Percentiles rank a stretch among this genome's conserved stretches.
phyloP scores from a whole-genome alignment of 2,329 filamentous ascomycete species.

The Sarocladium strictum region DNA sequence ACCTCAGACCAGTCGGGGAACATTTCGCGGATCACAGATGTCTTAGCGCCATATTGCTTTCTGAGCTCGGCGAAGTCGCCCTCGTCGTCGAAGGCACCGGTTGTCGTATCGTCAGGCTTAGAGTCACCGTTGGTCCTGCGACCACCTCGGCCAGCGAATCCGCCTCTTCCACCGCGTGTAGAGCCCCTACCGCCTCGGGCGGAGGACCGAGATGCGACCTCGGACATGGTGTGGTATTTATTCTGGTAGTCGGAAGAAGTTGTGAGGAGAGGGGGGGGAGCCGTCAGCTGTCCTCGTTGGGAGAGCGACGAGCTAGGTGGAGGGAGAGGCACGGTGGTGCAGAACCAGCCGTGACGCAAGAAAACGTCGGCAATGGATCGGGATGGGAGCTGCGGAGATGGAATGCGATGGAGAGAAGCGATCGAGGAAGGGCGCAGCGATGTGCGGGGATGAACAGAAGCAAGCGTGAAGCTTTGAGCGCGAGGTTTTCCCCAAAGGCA shows the following conservation, averaged over 20 bases:
- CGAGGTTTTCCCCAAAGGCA: conserved; percentile 6
- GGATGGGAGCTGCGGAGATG: conserved; percentile 4
- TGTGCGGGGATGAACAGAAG: conserved; percentile 13
- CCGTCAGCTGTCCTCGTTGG: conserved; percentile 33
- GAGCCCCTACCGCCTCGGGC: conserved; percentile 86
- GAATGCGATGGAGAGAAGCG: conserved; percentile 4
- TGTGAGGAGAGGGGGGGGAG: conserved; percentile 22
- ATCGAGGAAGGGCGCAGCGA: conserved; percentile 6
- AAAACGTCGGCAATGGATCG: conserved; percentile 9
- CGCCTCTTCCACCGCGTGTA: conserved; percentile 77
- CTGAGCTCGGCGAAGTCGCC: conserved; percentile 89
- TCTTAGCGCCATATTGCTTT: conserved; percentile 77
- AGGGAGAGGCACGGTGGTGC: conserved; percentile 11
- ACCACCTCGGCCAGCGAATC: conserved; percentile 66
- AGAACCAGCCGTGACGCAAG: conserved; percentile 9
- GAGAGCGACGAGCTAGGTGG: conserved; percentile 11
- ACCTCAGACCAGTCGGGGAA: conserved; percentile 95
- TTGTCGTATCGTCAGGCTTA: conserved; percentile 53
- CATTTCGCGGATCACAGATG: conserved; percentile 81
- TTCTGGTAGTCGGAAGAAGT: conserved; percentile 17
- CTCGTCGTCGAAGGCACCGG: conserved; percentile 65
- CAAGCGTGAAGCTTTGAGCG: conserved; percentile 7
- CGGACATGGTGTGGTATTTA: conserved; percentile 65
- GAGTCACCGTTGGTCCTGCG: conserved; percentile 70
- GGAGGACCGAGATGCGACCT: conserved; percentile 79